Evolutionary conservation across 257 asterid species (phyloP), one percentile per base, ranked within the genome.

Genomic region (Solanum corneliomulleri): DNA sequence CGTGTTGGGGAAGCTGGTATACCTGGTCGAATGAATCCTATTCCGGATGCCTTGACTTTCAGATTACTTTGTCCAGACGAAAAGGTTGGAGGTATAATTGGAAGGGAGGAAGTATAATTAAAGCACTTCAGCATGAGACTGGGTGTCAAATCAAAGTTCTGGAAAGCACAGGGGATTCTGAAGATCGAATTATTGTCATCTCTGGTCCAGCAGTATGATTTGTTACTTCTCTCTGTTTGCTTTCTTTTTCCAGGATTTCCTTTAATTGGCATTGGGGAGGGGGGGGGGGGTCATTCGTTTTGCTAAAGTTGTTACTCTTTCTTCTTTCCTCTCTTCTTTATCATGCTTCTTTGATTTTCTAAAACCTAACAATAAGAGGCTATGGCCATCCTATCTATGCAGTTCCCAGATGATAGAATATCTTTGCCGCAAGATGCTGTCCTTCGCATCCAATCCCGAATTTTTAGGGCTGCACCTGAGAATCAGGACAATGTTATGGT

Each of bases 81-180:
- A 90, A 97, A 94, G 89, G 97, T 97, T 74, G 98, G 99, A 82
- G 98, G 98, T 88, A 93, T 97, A 56, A 95, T 97, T 91, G 99
- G 99, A 86, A 94, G 89, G 98, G 97, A 42, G 99, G 99, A 76
- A 90, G 91, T 82, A 88, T 94, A 76, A 93, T 97, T 75, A 96
- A 93, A 90, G 92, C 94, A 69, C 94, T 97, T 86, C 98, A 97
- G 86, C 93, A 90, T 89, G 99, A 97, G 92, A 92, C 97, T 56
- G 97, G 98, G 33, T 95, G 98, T 70, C 98, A 94, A 83, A 92
- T 97, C 93, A 94, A 94, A 90, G 96, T 97, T 92, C 93, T 92
- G 76, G 98, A 95, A 80, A 88, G 92, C 86, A 90, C 87, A 42
- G 93, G 91, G 11, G 94, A 92, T 81, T 89, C 98, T 18, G 97